Percentiles rank a stretch among this genome's conserved stretches.
These are phyloP conservation scores for Crepidotus variabilis DNA, from an alignment of 768 basidiomycete genomes.

Conservation along the genomic window DNA sequence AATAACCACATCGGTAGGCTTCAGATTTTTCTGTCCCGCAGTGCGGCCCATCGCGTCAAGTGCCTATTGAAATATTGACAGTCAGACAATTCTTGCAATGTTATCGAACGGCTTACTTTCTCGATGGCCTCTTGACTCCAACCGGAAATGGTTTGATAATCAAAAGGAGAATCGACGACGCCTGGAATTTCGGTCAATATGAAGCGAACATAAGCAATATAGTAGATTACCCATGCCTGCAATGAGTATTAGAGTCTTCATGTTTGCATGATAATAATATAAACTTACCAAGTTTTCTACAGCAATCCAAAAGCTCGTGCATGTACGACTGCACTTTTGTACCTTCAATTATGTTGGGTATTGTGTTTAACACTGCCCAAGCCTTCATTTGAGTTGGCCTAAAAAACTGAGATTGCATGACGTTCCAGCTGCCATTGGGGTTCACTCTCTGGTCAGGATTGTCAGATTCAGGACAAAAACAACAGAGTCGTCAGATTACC, in stretches of 20 bases:
- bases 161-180: too few species aligned
- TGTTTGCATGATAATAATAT: neutral
- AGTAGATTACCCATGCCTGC: constrained; percentile 12
- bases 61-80: too few species aligned
- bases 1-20: constrained; percentile 26
- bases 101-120: too few species aligned
- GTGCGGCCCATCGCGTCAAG: neutral
- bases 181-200: too few species aligned
- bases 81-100: too few species aligned
- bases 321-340: neutral
- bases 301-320: constrained; percentile 7
- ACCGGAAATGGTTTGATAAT: too few species aligned
- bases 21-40: neutral
- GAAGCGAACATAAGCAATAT: too few species aligned
- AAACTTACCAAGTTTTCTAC: constrained; percentile 12
- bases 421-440: constrained; percentile 19
- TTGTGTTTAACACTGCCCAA: constrained; percentile 17
- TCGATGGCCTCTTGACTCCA: too few species aligned
- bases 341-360: neutral
- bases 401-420: constrained; percentile 8
- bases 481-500: neutral
- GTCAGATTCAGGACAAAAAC: neutral
- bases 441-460: neutral
- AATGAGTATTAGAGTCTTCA: neutral
- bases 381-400: constrained; percentile 2